These are phyloP conservation scores for Clavispora santaluciae DNA, from an alignment of 805 yeast species.

Conservation along the genomic window DNA sequence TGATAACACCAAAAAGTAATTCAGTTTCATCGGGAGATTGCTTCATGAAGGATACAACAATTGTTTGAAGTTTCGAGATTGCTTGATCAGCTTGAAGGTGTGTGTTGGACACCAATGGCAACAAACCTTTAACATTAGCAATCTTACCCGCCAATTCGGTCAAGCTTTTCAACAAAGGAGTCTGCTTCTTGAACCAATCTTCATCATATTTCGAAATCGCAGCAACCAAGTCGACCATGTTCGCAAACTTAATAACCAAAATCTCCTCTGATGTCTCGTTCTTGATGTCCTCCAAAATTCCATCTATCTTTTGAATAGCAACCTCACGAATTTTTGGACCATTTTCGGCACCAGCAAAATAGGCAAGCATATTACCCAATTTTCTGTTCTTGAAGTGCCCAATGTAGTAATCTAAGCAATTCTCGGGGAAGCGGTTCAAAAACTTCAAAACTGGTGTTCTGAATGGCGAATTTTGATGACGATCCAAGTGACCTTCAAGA, in stretches of 20 bases:
- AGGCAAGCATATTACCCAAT: conserved; percentile 63
- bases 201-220: conserved; percentile 47
- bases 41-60: conserved; percentile 26
- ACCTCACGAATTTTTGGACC: conserved; percentile 54
- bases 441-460: conserved; percentile 86
- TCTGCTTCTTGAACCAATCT: conserved; percentile 57
- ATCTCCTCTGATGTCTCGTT: conserved; percentile 49
- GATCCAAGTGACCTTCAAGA: conserved; percentile 76
- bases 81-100: conserved; percentile 74
- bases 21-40: conserved; percentile 22
- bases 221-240: conserved; percentile 60
- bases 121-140: conserved; percentile 27
- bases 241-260: conserved; percentile 64
- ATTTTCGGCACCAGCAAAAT: conserved; percentile 52
- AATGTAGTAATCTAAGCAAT: conserved; percentile 66
- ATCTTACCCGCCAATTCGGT: conserved; percentile 42
- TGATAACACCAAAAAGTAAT: conserved; percentile 27
- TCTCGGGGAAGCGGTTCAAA: conserved; percentile 73
- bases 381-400: conserved; percentile 60
- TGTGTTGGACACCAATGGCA: conserved; percentile 48
- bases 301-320: conserved; percentile 48
- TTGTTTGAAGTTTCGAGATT: conserved; percentile 51
- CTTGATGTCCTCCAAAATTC: conserved; percentile 43
- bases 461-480: conserved; percentile 85
- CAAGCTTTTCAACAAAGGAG: conserved; percentile 39